phyloP scores from a whole-genome alignment of 2,329 filamentous ascomycete species.

The Talaromyces sp. region DNA sequence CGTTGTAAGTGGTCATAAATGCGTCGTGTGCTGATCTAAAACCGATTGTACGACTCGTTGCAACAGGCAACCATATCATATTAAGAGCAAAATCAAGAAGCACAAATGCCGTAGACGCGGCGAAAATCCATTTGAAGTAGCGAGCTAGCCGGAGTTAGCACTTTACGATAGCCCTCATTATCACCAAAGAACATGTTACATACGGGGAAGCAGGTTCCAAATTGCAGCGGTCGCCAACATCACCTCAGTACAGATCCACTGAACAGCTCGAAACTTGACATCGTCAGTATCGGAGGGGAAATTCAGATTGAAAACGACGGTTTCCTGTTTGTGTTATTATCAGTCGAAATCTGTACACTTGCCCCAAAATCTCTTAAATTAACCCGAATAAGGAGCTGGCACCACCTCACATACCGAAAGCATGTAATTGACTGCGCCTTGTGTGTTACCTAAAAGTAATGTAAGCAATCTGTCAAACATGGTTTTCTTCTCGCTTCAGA shows the following conservation, averaged over 20 bases:
- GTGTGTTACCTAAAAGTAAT: not conserved
- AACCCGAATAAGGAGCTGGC: not conserved
- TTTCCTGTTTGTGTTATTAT: not conserved
- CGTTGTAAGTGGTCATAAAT: not conserved
- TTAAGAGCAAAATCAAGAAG: not conserved
- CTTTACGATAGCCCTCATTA: not conserved
- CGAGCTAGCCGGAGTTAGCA: not conserved
- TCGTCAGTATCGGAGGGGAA: not conserved
- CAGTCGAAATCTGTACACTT: not conserved
- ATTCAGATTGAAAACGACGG: not conserved
- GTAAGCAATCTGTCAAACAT: not conserved
- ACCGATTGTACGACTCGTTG: not conserved
- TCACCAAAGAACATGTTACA: not conserved
- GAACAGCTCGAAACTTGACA: not conserved
- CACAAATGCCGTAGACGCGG: not conserved
- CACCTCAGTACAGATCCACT: not conserved
- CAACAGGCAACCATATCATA: not conserved
- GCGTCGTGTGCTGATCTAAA: not conserved
- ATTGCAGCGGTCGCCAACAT: not conserved
- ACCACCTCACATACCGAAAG: not conserved
- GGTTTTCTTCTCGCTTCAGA: not conserved
- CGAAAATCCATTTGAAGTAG: not conserved
- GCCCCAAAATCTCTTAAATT: not conserved
- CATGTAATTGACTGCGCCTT: not conserved
- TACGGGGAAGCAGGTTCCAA: not conserved